phyloP scores from a whole-genome alignment of 768 basidiomycete species.

The Udeniomyces megalosporus region DNA sequence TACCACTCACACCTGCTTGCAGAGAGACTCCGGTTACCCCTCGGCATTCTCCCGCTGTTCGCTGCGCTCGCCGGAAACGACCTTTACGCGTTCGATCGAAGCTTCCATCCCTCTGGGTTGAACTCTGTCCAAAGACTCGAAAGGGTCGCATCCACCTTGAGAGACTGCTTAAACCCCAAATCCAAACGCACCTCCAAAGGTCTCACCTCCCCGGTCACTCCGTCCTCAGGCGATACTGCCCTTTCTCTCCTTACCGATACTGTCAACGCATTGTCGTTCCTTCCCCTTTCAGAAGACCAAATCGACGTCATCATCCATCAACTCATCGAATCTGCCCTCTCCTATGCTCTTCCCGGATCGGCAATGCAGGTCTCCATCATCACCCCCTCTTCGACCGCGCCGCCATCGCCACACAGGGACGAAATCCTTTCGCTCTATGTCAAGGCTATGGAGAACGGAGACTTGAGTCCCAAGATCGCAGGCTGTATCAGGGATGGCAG shows the following conservation, averaged over 20 bases:
- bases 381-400: not conserved
- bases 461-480: conserved; percentile 4
- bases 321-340: conserved; percentile 10
- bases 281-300: not conserved
- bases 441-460: not conserved
- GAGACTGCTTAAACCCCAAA: not conserved
- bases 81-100: not conserved
- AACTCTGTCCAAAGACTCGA: conserved; percentile 6
- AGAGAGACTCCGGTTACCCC: conserved; percentile 1
- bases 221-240: not conserved
- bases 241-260: conserved; percentile 4
- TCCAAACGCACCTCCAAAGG: not conserved
- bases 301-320: conserved; percentile 5
- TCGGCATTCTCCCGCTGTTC: conserved; percentile 12
- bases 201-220: not conserved
- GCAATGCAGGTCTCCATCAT: not conserved
- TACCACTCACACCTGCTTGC: conserved; percentile 9
- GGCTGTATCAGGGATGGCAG: conserved; percentile 7
- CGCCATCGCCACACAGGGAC: not conserved
- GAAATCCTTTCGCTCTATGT: not conserved
- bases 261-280: not conserved
- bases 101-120: not conserved
- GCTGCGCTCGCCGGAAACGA: conserved; percentile 16
- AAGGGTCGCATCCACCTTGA: not conserved
- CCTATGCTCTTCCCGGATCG: conserved; percentile 2